Percentiles rank a stretch among this genome's conserved stretches.
Evolutionary conservation across 257 asterid genomes (phyloP).

Genomic region (Hygrophila difformis): DNA sequence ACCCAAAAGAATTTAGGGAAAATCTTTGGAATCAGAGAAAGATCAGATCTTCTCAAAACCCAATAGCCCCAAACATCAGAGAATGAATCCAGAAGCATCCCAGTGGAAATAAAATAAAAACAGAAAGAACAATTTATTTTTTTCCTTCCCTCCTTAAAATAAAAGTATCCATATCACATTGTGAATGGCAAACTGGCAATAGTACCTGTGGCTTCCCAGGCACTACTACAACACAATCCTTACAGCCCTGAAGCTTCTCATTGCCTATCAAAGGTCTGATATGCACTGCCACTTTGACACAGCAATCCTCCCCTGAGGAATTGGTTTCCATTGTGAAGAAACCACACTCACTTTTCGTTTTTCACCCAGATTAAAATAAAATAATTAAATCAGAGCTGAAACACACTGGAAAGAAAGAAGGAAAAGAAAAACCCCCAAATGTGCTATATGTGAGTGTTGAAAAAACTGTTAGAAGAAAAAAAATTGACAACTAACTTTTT

Average conservation of each 20-base stretch:
- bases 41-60: conserved; percentile 44
- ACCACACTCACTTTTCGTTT: not conserved
- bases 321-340: conserved; percentile 46
- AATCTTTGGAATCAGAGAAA: conserved; percentile 1
- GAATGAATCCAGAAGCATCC: conserved; percentile 18
- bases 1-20: too few relatives aligned
- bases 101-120: too few relatives aligned
- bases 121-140: too few relatives aligned
- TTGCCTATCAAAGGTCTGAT: conserved; percentile 91
- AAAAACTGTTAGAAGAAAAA: too few relatives aligned
- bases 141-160: too few relatives aligned
- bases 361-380: conserved; percentile 8
- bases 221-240: conserved; percentile 84
- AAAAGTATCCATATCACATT: conserved; percentile 34
- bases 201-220: conserved; percentile 95
- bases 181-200: not conserved
- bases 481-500: too few relatives aligned
- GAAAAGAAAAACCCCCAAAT: too few relatives aligned
- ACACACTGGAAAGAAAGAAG: not conserved
- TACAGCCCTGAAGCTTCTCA: conserved; percentile 92
- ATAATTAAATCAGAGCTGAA: conserved; percentile 12
- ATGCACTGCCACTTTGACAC: too few relatives aligned
- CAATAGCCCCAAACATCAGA: conserved; percentile 12
- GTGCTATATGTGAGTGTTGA: too few relatives aligned
- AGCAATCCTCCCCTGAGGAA: conserved; percentile 80